Base-by-base conservation (phyloP, 1,284 basidiomycete genomes). In the Ustilago esculenta region DNA sequence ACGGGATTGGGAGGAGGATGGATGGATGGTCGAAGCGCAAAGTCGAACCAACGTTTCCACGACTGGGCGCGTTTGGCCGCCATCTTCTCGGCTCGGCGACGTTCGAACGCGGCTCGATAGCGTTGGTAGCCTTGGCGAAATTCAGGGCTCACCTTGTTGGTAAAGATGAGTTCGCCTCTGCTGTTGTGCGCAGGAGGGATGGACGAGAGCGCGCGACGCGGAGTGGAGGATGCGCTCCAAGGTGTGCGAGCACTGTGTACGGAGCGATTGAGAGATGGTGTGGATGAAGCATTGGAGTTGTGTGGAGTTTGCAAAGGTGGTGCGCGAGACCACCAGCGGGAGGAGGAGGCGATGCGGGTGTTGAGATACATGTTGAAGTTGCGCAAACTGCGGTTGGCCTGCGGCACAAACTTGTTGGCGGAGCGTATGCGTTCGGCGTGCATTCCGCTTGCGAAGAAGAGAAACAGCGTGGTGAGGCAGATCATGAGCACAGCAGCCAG, bases 321-420 rank as follows among this genome's bases (percentile, higher is more conserved):
- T n/a, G n/a, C 30, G 15, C 48, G 36, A 0, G 53, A 52, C 46
- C 57, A 55, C 39, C 50, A 41, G 4, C 33, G 39, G 7, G 41
- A 30, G 5, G 88, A 61, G 84, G 91, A 87, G 1, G 88, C 88
- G 70, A 89, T 88, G 47, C 92, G 89, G 75, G 95, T 91, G 84
- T 98, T 98, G 74, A 98, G 87, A 79, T 94, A 92, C 89, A 98
- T 95, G 83, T 98, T 98, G 82, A 97, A 90, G 23, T 89, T 90
- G 23, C 95, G 87, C 25, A 98, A 85, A 0, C 94, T 89, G 37
- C 90, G 88, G 83, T 98, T 98, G 10, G 94, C 92, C 76, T 98
- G 95, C 1, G 93, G 94, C 17, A 98, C 92, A 80, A 98, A 98
- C 94, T 90, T 90, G 84, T 97, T 94, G 9, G 95, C 94, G 78